Evolutionary conservation across 2,329 filamentous ascomycete species (phyloP), one percentile per base, ranked within the genome.

Genomic region (Diaporthe sp.): DNA sequence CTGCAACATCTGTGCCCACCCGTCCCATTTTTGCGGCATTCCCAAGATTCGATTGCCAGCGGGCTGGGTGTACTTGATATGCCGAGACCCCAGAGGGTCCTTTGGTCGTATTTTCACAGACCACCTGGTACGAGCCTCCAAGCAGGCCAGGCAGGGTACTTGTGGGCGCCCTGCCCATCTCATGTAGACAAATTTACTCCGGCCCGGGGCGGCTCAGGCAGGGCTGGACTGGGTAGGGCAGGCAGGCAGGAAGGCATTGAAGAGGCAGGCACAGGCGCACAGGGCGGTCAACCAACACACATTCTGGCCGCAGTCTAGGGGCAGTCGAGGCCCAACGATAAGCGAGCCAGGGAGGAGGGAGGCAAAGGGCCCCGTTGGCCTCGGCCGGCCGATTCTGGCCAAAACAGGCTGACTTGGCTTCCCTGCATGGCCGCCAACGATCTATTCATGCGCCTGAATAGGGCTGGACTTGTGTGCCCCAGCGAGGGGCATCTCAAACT

Each of bases 1-100:
- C 58, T 74, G 71, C 75, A 62, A 71, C 44, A 25, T 53, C 61
- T 53, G 65, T 68, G 65, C 49, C 65, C 65, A 39, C 46, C 46
- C 44, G 44, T 68, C 65, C 65, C 65, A 68, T 53, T 25, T 68
- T 39, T n/a, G 65, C 65, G 46, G 65, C 65, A n/a, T n/a, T 10
- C 46, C 2, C 46, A 68, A 39, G 31, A 25, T 28, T 37, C 65
- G 6, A 19, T 39, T 42, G 71, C 58, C 46, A 28, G 42, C 31
- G 31, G 19, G 44, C 44, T 55, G 46, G 71, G 53, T 58, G 39
- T 73, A 25, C 46, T 55, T 73, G 71, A 73, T 73, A n/a, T 1
- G 2, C 17, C 3, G 15, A 65, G 71, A 61, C 71, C 58, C 70
- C 7, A 17, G 17, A 4, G 15, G 39, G n/a, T 71, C 25, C 44